Conservation (phyloP, 495 filamentous ascomycete genomes). For the Paragyromitra xinjiangensis region DNA sequence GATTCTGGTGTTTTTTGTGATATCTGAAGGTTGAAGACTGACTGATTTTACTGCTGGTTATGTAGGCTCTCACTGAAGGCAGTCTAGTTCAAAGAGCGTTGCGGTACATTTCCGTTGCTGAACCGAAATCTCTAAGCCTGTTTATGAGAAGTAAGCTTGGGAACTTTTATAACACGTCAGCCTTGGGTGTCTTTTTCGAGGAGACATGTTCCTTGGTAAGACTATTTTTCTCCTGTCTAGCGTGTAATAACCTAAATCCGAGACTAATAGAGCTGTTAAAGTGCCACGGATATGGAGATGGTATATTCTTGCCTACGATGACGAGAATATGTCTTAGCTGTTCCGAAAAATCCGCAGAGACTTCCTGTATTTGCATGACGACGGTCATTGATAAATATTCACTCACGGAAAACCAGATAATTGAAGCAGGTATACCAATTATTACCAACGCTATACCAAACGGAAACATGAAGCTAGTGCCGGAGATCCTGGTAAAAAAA, state of each 20-base stretch:
- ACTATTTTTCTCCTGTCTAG: not conserved
- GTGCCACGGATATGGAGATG: conserved; percentile 36
- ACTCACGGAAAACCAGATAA: conserved; percentile 32
- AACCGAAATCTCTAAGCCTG: conserved; percentile 32
- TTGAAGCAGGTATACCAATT: conserved; percentile 20
- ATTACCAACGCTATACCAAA: conserved; percentile 21
- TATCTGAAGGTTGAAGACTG: not conserved
- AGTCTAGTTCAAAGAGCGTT: conserved; percentile 10
- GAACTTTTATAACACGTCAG: conserved; percentile 6
- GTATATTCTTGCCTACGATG: conserved; percentile 41
- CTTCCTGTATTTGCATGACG: conserved; percentile 36
- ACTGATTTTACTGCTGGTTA: not conserved
- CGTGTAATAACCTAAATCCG: not conserved
- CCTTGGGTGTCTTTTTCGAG: conserved; percentile 34
- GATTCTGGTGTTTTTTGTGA: not conserved
- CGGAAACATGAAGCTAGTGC: conserved; percentile 31
- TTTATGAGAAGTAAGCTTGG: conserved; percentile 31
- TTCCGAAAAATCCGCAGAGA: conserved; percentile 1
- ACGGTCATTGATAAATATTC: conserved; percentile 33
- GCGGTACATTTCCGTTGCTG: conserved; percentile 20
- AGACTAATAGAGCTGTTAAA: conserved; percentile 27
- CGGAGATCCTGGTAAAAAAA: conserved; percentile 11
- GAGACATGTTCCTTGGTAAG: conserved; percentile 27
- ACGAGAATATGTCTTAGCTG: conserved; percentile 31
- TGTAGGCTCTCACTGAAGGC: conserved; percentile 18